Percentiles rank a stretch among this genome's conserved stretches.
phyloP scores from a whole-genome alignment of 2,329 filamentous ascomycete species.

The Nothophoma quercina region DNA sequence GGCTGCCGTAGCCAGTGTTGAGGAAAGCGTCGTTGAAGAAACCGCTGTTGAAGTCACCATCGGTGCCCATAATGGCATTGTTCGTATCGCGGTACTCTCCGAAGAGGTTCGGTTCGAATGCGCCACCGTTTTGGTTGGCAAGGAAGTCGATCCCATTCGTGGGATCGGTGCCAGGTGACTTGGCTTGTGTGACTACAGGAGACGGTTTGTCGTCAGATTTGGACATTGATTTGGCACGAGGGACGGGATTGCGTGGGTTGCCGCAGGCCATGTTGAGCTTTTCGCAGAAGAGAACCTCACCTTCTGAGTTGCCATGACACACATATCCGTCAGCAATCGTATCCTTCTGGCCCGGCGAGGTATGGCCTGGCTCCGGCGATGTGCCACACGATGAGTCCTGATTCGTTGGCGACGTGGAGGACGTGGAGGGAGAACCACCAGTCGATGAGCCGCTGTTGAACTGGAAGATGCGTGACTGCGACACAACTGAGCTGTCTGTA shows the following conservation, averaged over 20 bases:
- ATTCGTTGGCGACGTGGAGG: slow-evolving; percentile 59
- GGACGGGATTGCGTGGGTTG: slow-evolving; percentile 61
- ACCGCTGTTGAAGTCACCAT: slow-evolving; percentile 71
- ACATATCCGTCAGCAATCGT: slow-evolving; percentile 49
- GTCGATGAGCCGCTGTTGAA: slow-evolving; percentile 58
- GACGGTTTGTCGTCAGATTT: slow-evolving; percentile 51
- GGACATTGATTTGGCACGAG: slow-evolving; percentile 54
- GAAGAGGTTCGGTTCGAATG: slow-evolving; percentile 91
- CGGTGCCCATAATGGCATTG: slow-evolving; percentile 73
- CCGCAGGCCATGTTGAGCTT: slow-evolving; percentile 65
- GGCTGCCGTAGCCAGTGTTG: slow-evolving; percentile 76
- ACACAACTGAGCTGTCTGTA: slow-evolving; percentile 52
- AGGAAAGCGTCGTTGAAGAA: slow-evolving; percentile 82
- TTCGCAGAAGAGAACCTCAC: slow-evolving; percentile 63
- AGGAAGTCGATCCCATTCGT: slow-evolving; percentile 77
- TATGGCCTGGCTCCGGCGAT: slow-evolving; percentile 77
- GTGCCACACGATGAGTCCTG: slow-evolving; percentile 72
- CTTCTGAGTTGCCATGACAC: slow-evolving; percentile 59
- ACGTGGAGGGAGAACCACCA: slow-evolving; percentile 60
- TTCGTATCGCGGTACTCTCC: slow-evolving; percentile 91
- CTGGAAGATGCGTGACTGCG: slow-evolving; percentile 57
- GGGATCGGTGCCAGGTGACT: slow-evolving; percentile 41
- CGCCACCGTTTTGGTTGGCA: slow-evolving; percentile 79
- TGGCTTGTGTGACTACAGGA: slow-evolving; percentile 46
- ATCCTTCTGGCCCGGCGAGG: slow-evolving; percentile 77